Evolutionary conservation across 2,329 filamentous ascomycete genomes (phyloP).

Genomic region (Talaromyces marneffei): DNA sequence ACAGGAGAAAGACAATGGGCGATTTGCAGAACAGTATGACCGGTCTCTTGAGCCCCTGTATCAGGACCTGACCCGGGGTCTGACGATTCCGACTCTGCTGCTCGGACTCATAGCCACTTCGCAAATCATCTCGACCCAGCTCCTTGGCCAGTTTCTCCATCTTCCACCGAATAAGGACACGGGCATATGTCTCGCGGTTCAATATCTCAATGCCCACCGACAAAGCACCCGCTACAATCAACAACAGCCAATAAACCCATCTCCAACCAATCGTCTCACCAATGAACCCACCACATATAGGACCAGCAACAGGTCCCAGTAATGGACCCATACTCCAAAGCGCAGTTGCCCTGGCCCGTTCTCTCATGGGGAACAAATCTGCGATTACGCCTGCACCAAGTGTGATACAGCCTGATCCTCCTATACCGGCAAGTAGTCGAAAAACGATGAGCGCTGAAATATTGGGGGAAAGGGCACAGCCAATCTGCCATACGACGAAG

Average conservation of each 20-base stretch:
- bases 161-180: constrained; percentile 53
- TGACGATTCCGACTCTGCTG: constrained; percentile 36
- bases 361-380: constrained; percentile 23
- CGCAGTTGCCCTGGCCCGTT: constrained; percentile 23
- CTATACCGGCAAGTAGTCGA: constrained; percentile 57
- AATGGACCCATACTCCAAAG: constrained; percentile 26
- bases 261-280: constrained; percentile 46
- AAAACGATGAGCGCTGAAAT: constrained; percentile 55
- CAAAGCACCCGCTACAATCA: constrained; percentile 35
- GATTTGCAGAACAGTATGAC: constrained; percentile 55
- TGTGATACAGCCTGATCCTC: constrained; percentile 57
- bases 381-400: constrained; percentile 18
- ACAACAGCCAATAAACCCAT: constrained; percentile 50
- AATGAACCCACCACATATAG: constrained; percentile 50
- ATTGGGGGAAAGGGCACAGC: constrained; percentile 55
- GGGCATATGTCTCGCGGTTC: constrained; percentile 56
- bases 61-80: constrained; percentile 39
- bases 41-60: constrained; percentile 46
- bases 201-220: constrained; percentile 29
- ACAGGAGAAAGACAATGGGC: constrained; percentile 49
- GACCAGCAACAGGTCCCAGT: constrained; percentile 38
- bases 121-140: constrained; percentile 9
- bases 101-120: constrained; percentile 28
- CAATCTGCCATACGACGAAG: constrained; percentile 60
- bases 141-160: constrained; percentile 54